phyloP scores from a whole-genome alignment of 306 rosid genomes.

The Quercus parvula region DNA sequence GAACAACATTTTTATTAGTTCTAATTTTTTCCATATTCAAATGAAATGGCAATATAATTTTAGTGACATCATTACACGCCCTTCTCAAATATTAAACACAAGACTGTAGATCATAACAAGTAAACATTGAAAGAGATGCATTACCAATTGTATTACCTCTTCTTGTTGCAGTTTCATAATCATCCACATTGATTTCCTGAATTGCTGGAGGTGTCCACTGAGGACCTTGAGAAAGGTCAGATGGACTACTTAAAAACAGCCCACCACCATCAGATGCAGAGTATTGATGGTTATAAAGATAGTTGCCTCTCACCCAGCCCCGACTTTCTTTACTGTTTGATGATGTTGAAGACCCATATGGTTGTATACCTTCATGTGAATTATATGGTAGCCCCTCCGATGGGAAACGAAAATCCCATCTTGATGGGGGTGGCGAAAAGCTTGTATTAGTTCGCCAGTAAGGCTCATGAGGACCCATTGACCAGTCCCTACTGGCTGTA shows the following conservation, averaged over 20 bases:
- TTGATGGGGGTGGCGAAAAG: constrained; percentile 67
- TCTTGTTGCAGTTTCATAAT: constrained; percentile 49
- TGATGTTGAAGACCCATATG: constrained; percentile 60
- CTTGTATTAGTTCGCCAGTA: constrained; percentile 93
- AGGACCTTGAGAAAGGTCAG: constrained; percentile 81
- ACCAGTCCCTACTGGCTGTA: constrained; percentile 89
- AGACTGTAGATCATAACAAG: neutral
- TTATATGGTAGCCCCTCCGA: constrained; percentile 63
- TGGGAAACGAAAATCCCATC: constrained; percentile 87
- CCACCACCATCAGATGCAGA: constrained; percentile 81
- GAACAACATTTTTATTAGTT: neutral
- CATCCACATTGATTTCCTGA: constrained; percentile 80
- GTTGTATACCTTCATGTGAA: constrained; percentile 51
- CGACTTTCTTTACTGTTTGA: constrained; percentile 63
- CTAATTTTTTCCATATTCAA: neutral
- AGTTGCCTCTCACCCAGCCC: constrained; percentile 74
- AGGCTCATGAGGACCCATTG: constrained; percentile 82
- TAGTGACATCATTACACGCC: neutral
- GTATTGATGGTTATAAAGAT: constrained; percentile 62
- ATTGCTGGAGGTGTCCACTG: constrained; percentile 74
- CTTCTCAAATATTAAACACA: neutral
- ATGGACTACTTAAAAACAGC: constrained; percentile 60
- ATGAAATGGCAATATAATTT: neutral
- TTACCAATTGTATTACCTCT: constrained; percentile 48
- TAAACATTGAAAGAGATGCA: constrained; percentile 3